Base-by-base conservation (phyloP, 2,329 filamentous ascomycete species). In the Trichophyton schoenleinii region DNA sequence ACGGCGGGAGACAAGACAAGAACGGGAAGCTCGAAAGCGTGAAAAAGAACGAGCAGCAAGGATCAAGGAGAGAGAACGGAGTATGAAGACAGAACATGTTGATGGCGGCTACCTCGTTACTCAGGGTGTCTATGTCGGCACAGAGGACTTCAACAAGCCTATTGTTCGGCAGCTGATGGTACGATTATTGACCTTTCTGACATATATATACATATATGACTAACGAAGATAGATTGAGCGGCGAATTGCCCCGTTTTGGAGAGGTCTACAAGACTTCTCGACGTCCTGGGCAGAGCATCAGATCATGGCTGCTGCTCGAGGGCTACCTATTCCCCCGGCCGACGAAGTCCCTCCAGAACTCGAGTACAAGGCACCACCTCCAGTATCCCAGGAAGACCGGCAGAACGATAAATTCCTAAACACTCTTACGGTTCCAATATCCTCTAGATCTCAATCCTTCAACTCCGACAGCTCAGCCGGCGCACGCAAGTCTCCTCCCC, bases 41-140 rank as follows among this genome's bases (percentile, higher is more conserved):
- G 92, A 96, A 72, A 87, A 85, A 69, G 92, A 97, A 73, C 85
- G 89, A 53, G 78, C 82, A 15, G 80, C 83, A 42, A 81, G 94
- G 62, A 75, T 87, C 49, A 90, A 90, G 72, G 94, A 99, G 72
- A 84, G 94, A 57, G 91, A 96, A 73, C 83, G 88, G 66, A 99
- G 94, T 70, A 85, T 97, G 77, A 85, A 81, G 65, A 91, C 96
- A 68, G 94, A 99, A 71, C 85, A 91, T 72, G 88, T 97, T 2
- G 94, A 99, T 73, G 94, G 94, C 20, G 94, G 94, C 22, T 99
- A 87, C 75, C 77, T 99, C 57, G 94, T 99, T 36, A 99, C 94
- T 0, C 83, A 96, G 70, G 94, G 94, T 41, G 89, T 91, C 58
- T 99, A 99, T 71, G 92, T 89, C 22, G 91, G 92, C 0, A 79